These are phyloP conservation scores for Litchi chinensis DNA, from an alignment of 345 rosid species.

Conservation along the genomic window DNA sequence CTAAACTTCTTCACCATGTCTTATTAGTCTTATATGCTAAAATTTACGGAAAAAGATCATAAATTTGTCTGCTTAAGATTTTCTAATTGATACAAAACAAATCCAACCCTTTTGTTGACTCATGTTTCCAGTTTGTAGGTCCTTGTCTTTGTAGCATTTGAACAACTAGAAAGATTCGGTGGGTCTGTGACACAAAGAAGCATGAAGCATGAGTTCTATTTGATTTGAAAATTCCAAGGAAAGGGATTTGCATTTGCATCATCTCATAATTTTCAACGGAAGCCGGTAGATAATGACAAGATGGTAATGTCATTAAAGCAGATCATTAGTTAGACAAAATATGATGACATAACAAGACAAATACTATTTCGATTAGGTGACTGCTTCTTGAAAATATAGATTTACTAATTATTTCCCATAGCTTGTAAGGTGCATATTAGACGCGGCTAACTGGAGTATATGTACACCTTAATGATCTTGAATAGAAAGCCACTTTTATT, in stretches of 20 bases:
- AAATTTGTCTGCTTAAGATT: neutral
- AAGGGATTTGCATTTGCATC: neutral
- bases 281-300: neutral
- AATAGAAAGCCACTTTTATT: no score
- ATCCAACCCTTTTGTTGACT: no score
- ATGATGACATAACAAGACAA: neutral
- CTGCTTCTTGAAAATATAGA: neutral
- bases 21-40: neutral
- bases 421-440: neutral
- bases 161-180: neutral
- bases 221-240: neutral
- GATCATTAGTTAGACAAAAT: neutral
- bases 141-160: no score
- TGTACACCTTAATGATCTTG: neutral
- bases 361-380: neutral
- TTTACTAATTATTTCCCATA: neutral
- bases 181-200: slow-evolving; percentile 5
- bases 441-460: neutral
- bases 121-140: no score
- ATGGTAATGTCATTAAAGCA: neutral
- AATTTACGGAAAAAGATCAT: neutral
- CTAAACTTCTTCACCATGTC: neutral
- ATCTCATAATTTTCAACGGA: neutral
- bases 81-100: neutral
- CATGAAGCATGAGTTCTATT: neutral